Base-by-base conservation (phyloP, 192 early-diverging fungal species). In the Podila minutissima region DNA sequence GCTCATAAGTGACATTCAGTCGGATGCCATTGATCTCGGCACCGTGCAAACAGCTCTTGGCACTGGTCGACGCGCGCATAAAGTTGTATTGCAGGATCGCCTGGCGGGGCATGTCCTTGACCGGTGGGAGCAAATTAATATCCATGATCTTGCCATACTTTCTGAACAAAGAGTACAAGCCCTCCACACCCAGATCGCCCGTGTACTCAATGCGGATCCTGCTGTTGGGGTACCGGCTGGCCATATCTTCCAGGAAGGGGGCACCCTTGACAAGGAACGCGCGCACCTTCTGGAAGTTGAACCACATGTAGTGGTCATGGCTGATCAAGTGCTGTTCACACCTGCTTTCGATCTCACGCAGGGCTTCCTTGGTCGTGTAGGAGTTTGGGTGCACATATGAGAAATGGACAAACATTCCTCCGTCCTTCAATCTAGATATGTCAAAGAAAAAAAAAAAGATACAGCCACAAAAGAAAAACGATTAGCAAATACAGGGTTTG, bases 31-130 rank as follows among this genome's bases (percentile, higher is more conserved):
- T 87, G 55, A 98, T 87, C 22, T 86, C 73, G 61, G 91, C 76
- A 6, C 95, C 94, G 75, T 99, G 94, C 28, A 97, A 74, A 83
- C 98, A 99, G 69, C 93, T 95, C 50, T 93, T 89, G 5, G 98
- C 98, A 67, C 93, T 93, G 3, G 97, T 94, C 11, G 98, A 95
- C 0, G 92, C 87, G 10, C 95, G 91, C 71, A 93, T 88, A 41
- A 86, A 76, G 29, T 89, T 83, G 74, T 93, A 99, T 62, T 94
- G 89, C 62, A 97, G 88, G 19, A 92, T 84, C 3, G 95, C 97
- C 82, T 88, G 92, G 48, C 91, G 87, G 48, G 94, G 91, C 57
- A 89, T 73, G 46, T 95, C 94, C 75, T 95, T 97, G 62, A 76
- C 82, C 15, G 59, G 31, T 3, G 86, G 71, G 2, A 91, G 85